phyloP scores from a whole-genome alignment of 768 basidiomycete species.

The Chalciporus pseudorubinellus region DNA sequence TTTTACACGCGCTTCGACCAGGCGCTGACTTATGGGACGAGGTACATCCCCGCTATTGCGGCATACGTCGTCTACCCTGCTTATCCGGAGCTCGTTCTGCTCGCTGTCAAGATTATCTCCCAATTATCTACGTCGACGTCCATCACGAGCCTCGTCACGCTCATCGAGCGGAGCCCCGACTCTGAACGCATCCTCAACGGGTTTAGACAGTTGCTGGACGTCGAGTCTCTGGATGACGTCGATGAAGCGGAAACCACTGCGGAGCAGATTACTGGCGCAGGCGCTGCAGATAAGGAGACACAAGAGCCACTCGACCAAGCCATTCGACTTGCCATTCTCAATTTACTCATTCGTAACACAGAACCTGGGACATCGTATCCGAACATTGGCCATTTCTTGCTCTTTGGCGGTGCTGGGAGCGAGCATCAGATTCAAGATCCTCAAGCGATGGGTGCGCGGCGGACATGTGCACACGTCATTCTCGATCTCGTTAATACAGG shows the following conservation, averaged over 20 bases:
- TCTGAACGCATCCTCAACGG: constrained; percentile 84
- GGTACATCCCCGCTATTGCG: constrained; percentile 78
- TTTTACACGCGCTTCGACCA: constrained; percentile 75
- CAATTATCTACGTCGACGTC: constrained; percentile 63
- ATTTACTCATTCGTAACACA: constrained; percentile 79
- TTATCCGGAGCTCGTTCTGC: constrained; percentile 69
- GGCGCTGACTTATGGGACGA: constrained; percentile 63
- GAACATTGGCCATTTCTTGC: constrained; percentile 83
- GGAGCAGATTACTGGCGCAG: constrained; percentile 69
- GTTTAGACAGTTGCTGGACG: constrained; percentile 63
- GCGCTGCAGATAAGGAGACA: constrained; percentile 53
- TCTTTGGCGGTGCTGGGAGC: constrained; percentile 64
- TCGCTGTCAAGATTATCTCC: constrained; percentile 76
- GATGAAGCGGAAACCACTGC: constrained; percentile 56
- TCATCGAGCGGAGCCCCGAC: constrained; percentile 78
- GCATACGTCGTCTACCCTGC: constrained; percentile 69
- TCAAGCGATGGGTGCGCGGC: constrained; percentile 63
- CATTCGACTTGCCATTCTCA: constrained; percentile 72
- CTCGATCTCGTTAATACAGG: constrained; percentile 75
- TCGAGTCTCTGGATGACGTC: constrained; percentile 61
- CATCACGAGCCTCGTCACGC: constrained; percentile 70
- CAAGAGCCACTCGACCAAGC: constrained; percentile 59
- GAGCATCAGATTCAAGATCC: constrained; percentile 76
- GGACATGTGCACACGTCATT: constrained; percentile 77
- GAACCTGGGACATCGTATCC: constrained; percentile 60